Base-by-base conservation (phyloP, 2,329 filamentous ascomycete genomes). In the Dothiorella sarmentorum region DNA sequence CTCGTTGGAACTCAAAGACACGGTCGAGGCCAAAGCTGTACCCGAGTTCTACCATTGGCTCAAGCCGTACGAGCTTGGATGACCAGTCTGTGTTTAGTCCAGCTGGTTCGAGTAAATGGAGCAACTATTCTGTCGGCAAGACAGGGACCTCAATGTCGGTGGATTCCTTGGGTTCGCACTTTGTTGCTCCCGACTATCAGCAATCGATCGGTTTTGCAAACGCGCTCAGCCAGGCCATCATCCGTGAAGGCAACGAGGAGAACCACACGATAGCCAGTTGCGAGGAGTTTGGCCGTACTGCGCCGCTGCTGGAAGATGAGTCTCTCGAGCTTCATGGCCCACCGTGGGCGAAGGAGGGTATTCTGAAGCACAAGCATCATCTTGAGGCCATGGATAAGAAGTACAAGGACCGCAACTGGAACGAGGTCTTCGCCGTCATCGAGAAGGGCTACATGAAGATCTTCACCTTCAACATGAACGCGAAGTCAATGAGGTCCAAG, bases 271-370 rank as follows among this genome's bases (percentile, higher is more conserved):
- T 82, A 10, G 64, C 76, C 63, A 76, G 76, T 62, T 75, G 80
- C 61, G 72, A 87, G 65, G 85, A 87, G 27, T 83, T 85, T 43
- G 75, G 85, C 31, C 80, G 80, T 47, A 77, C 78, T 1, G 79
- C 83, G 4, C 85, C 88, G 24, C 77, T 97, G 9, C 83, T 97
- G 0, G 93, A 97, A 67, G 94, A 97, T 67, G 94, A 99, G 68
- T 91, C 88, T 0, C 82, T 99, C 11, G 92, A 96, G 69, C 85
- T 99, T 37, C 86, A 89, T 10, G 94, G 94, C 22, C 90, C 94
- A n/a, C 94, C 94, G 0, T 99, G 94, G 94, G 88, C 95, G 26
- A 99, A 99, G 75, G 94, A 99, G 74, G 94, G 94, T 62, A 90
- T 95, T 66, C 80, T 97, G 18, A 93, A 93, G 65, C 93, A 99